Percentiles rank a stretch among this genome's conserved stretches.
phyloP scores from a whole-genome alignment of 148 eudicot genomes.

The Silene latifolia region DNA sequence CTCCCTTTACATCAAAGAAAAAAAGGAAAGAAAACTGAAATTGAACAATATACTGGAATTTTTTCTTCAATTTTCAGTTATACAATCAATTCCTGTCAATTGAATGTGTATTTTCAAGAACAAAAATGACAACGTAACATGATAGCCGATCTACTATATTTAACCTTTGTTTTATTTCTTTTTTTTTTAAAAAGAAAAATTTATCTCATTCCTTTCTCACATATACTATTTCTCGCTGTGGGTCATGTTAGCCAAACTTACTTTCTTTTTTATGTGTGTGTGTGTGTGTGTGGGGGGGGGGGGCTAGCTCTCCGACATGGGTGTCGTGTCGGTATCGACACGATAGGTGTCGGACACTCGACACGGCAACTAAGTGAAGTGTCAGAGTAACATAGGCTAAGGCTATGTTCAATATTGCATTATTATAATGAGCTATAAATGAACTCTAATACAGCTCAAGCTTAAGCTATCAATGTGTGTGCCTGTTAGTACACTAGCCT shows the following conservation, averaged over 20 bases:
- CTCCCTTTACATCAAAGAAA: neutral
- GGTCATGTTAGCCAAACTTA: neutral
- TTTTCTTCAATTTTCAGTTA: neutral
- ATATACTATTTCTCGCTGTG: neutral
- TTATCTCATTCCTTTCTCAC: neutral
- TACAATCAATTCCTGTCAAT: neutral
- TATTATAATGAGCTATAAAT: neutral
- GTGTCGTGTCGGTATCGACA: too few species aligned
- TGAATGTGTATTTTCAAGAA: neutral
- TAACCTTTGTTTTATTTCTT: neutral
- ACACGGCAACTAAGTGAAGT: too few species aligned
- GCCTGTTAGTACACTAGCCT: neutral
- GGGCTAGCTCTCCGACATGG: too few species aligned
- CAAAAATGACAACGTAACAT: neutral
- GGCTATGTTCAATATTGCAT: neutral
- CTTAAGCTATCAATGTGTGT: neutral
- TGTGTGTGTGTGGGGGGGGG: too few species aligned
- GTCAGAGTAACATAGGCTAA: too few species aligned
- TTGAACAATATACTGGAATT: neutral
- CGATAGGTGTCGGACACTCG: too few species aligned
- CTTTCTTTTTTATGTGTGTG: too few species aligned
- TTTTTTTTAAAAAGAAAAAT: neutral
- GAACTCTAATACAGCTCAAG: neutral
- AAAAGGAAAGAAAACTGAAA: neutral
- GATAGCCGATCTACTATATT: neutral